A percentile compares a stretch with the other conserved stretches of the same genome.
phyloP scores from a whole-genome alignment of 805 yeast species.

The Candida berthetii region DNA sequence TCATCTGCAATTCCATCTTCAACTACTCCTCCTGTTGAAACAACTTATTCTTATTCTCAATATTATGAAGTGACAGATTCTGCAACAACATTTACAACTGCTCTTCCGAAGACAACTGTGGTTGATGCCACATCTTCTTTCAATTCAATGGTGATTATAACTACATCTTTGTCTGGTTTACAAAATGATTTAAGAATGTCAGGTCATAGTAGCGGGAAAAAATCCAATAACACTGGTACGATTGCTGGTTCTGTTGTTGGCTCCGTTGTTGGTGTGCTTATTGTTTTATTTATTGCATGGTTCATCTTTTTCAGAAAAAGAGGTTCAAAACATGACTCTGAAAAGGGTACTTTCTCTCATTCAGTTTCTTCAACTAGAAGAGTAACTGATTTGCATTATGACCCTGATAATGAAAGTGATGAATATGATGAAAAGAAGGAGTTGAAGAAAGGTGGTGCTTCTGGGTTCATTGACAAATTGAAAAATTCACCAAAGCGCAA shows the following conservation, averaged over 20 bases:
- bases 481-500: no score
- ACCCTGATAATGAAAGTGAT: no score
- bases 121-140: background rate
- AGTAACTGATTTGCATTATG: background rate
- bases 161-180: background rate
- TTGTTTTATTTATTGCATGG: slow-evolving; percentile 11
- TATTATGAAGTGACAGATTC: background rate
- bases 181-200: slow-evolving; percentile 3
- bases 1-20: background rate
- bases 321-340: slow-evolving; percentile 1
- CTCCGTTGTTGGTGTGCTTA: slow-evolving; percentile 12
- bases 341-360: slow-evolving; percentile 17
- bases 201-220: background rate
- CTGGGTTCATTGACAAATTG: no score
- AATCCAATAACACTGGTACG: slow-evolving; percentile 6
- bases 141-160: background rate
- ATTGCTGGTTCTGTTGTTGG: slow-evolving; percentile 23
- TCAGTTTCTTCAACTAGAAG: slow-evolving; percentile 19
- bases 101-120: background rate
- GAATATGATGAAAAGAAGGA: no score
- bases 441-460: no score
- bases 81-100: background rate
- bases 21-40: background rate
- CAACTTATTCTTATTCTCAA: background rate
- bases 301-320: slow-evolving; percentile 7